Conservation (phyloP, 2,329 filamentous ascomycete species). For the Falciphora oryzae region DNA sequence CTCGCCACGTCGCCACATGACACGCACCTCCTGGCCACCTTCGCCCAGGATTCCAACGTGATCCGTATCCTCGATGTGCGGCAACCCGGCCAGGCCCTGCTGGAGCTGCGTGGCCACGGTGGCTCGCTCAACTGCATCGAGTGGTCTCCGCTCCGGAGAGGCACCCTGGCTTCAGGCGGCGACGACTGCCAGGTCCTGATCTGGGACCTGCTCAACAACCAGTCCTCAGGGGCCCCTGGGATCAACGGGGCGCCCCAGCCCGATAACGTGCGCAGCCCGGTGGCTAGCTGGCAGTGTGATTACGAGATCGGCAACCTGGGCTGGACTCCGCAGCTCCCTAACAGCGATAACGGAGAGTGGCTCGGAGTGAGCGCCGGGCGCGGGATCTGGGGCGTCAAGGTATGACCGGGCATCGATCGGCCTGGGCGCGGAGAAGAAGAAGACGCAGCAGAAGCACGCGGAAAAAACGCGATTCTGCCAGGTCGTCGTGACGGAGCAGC, state of each 20-base stretch:
- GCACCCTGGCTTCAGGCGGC: conserved; percentile 82
- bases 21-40: conserved; percentile 87
- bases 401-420: conserved; percentile 6
- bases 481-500: background rate
- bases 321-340: conserved; percentile 71
- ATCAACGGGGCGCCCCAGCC: conserved; percentile 44
- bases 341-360: conserved; percentile 71
- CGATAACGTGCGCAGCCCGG: conserved; percentile 60
- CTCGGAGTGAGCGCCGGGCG: conserved; percentile 74
- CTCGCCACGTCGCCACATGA: conserved; percentile 92
- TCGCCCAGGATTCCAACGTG: conserved; percentile 85
- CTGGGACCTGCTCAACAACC: conserved; percentile 82
- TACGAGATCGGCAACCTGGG: conserved; percentile 82
- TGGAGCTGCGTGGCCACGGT: conserved; percentile 86
- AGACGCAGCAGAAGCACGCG: background rate
- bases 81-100: conserved; percentile 88
- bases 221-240: conserved; percentile 33
- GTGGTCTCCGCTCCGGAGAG: conserved; percentile 76
- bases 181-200: conserved; percentile 89
- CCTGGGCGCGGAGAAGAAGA: background rate
- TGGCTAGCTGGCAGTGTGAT: conserved; percentile 77
- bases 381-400: conserved; percentile 70
- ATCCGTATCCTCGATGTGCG: conserved; percentile 95
- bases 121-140: conserved; percentile 88
- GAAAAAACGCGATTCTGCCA: background rate